These are phyloP conservation scores for Paratinospora sagittata DNA, from an alignment of 164 flowering plant species.

Conservation along the genomic window DNA sequence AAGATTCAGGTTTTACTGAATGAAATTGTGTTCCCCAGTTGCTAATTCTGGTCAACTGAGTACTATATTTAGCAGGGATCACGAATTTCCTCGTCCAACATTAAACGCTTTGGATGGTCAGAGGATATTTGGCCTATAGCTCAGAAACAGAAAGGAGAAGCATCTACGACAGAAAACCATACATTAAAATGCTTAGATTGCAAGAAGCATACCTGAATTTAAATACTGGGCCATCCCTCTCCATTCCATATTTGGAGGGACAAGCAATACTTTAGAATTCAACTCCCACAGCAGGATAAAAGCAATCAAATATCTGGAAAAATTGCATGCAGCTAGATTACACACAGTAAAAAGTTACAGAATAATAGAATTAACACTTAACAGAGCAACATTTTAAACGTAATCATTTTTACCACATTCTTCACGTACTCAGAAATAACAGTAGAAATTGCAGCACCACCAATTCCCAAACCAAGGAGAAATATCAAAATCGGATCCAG, in stretches of 20 bases:
- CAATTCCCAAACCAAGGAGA: constrained; percentile 53
- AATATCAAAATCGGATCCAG: constrained; percentile 75
- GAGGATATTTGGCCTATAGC: background rate
- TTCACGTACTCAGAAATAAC: constrained; percentile 93
- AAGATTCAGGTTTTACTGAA: background rate
- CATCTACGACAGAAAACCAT: background rate
- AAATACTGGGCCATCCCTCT: constrained; percentile 48
- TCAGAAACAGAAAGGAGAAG: background rate
- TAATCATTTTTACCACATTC: constrained; percentile 43
- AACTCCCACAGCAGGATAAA: constrained; percentile 73
- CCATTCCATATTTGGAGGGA: constrained; percentile 49
- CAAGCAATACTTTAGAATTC: constrained; percentile 48
- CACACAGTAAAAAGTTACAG: constrained; percentile 1
- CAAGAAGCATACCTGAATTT: constrained; percentile 56
- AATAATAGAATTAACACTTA: background rate
- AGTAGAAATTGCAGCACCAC: constrained; percentile 91
- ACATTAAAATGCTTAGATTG: constrained; percentile 6
- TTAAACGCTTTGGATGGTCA: background rate
- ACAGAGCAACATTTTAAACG: constrained; percentile 5
- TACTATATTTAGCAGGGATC: background rate
- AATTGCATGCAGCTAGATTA: constrained; percentile 3
- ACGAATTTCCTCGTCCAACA: background rate
- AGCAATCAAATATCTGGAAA: constrained; percentile 73
- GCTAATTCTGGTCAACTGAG: background rate
- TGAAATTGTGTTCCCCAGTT: background rate